These are phyloP conservation scores for Teunomyces pallodes DNA, from an alignment of 805 yeast species.

Conservation along the genomic window DNA sequence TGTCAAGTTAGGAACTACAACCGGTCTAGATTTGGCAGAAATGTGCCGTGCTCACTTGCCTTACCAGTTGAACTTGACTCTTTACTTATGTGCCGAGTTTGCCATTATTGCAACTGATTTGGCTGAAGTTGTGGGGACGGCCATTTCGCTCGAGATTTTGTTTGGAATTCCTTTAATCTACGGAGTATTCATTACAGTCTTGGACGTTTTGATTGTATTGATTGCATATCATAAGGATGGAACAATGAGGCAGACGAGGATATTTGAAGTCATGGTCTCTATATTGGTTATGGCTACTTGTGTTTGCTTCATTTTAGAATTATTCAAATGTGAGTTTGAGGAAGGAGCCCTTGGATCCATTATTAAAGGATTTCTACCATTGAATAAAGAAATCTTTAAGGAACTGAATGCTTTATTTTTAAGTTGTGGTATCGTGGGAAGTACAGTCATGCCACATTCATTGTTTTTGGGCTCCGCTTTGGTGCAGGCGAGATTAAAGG, in stretches of 20 bases:
- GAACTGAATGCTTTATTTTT: conserved; percentile 41
- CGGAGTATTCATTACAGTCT: conserved; percentile 77
- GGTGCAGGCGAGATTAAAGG: conserved; percentile 43
- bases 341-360: conserved; percentile 54
- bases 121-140: conserved; percentile 94
- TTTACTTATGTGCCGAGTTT: conserved; percentile 74
- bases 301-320: conserved; percentile 68
- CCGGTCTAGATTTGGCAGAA: conserved; percentile 85
- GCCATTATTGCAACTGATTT: conserved; percentile 91
- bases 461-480: conserved; percentile 43
- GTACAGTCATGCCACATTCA: conserved; percentile 49
- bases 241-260: conserved; percentile 68
- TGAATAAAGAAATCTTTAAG: conserved; percentile 25
- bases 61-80: conserved; percentile 54
- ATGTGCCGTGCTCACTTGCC: conserved; percentile 76
- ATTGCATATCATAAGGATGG: conserved; percentile 77
- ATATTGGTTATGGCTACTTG: conserved; percentile 71
- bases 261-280: conserved; percentile 75
- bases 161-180: conserved; percentile 67
- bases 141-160: conserved; percentile 76
- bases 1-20: conserved; percentile 82
- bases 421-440: conserved; percentile 46
- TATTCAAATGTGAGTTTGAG: conserved; percentile 51
- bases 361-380: conserved; percentile 68
- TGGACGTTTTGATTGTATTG: conserved; percentile 77